Base-by-base conservation (phyloP, 1,139 yeast species). In the Eremothecium sinecaudum region DNA sequence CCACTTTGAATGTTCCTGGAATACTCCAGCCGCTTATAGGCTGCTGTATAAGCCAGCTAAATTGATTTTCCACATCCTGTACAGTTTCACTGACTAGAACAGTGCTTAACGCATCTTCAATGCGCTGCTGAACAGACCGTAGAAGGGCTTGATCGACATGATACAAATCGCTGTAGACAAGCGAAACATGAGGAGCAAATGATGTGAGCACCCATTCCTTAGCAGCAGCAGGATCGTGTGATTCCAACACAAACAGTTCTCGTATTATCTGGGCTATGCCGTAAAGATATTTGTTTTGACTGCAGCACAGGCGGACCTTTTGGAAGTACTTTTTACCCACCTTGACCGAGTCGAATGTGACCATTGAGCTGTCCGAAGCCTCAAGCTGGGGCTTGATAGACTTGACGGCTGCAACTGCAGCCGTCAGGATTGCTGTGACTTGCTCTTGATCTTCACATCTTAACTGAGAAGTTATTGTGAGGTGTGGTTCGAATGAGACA, bases 111-210 rank as follows among this genome's bases (percentile, higher is more conserved):
- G 74, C 71, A 53, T 81, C 93, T 45, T 69, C 74, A 16, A 81
- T 66, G 40, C 93, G 60, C n/a, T 80, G 76, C 39, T 71, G 71
- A 25, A 81, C 71, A 2, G 83, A 77, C 38, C 76, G 66, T 61
- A 76, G 67, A 38, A 75, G 61, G 0, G 92, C 87, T 51, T 70
- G 79, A 44, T 79, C 80, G 10, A 81, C 69, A 4, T 84, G 86
- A 46, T 74, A 67, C 16, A 72, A 56, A 41, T 73, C 72, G 11
- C 86, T 75, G 56, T 82, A 82, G 4, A 75, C 78, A 39, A 82
- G 58, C 8, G 87, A 78, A 22, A 82, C 61, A 53, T 82, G 94
- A 1, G 94, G 94, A 34, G 71, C 74, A 51, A 65, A 81, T 36
- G 74, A 80, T 8, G 60, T 52, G 5, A 48, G 46, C 7, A 72